Conservation (phyloP, 1,284 basidiomycete species). For the Ceratobasidium theobromae region DNA sequence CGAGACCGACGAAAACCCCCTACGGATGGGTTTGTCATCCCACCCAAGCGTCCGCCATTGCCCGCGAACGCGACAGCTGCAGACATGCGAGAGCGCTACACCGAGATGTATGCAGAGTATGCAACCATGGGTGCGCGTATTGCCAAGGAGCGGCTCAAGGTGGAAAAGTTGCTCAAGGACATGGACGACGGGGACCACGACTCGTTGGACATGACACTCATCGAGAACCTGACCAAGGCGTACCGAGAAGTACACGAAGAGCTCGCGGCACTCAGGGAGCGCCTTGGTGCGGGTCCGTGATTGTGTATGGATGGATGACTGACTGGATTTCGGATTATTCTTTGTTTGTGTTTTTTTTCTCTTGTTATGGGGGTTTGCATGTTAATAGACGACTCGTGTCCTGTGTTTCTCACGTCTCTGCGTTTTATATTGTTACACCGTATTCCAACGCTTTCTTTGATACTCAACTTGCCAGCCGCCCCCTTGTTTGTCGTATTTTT, state of each 20-base stretch:
- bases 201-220: not conserved
- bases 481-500: slow-evolving; percentile 13
- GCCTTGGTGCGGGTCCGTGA: not conserved
- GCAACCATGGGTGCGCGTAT: not conserved
- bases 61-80: not conserved
- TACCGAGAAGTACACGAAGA: slow-evolving; percentile 27
- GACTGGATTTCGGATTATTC: not conserved
- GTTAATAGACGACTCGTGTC: slow-evolving; percentile 19
- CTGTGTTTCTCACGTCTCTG: not conserved
- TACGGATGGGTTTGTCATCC: not conserved
- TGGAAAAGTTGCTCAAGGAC: slow-evolving; percentile 11
- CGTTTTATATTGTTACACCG: not conserved
- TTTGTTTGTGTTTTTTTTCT: not conserved
- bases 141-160: slow-evolving; percentile 5
- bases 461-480: not conserved
- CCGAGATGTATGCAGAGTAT: slow-evolving; percentile 22
- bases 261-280: slow-evolving; percentile 12
- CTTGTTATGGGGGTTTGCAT: not conserved
- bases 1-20: slow-evolving; percentile 22
- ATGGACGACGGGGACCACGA: slow-evolving; percentile 20
- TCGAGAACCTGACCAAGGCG: slow-evolving; percentile 26
- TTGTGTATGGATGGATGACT: not conserved
- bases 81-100: slow-evolving; percentile 20
- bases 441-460: slow-evolving; percentile 21
- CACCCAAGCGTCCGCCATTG: slow-evolving; percentile 16